Base-by-base conservation (phyloP, 805 yeast species). In the Danielia oregonensis region DNA sequence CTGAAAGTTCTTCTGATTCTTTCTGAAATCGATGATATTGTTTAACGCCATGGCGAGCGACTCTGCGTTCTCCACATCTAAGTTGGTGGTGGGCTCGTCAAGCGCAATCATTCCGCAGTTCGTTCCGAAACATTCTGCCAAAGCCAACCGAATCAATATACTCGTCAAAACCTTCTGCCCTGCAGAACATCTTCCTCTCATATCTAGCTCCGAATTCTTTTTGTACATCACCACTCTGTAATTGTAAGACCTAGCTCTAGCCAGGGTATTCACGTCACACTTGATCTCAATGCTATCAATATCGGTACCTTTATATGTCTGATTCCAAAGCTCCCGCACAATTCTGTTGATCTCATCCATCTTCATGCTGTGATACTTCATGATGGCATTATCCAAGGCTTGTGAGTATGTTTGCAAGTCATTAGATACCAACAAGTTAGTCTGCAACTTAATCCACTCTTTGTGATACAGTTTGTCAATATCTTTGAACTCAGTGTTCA, bases 131-230 rank as follows among this genome's bases (percentile, higher is more conserved):
- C 97, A 86, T 59, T 93, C 97, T 1, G 97, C 93, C 30, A 93
- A 65, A 0, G 97, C 96, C 36, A 93, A 63, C 36, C 99, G 70
- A 37, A 93, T 91, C 21, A 93, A 79, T 30, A 93, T 89, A 25
- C 94, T 82, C 0, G 97, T 96, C 29, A 93, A 61, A 4, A 93
- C 97, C 51, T 88, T 86, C 59, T 93, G 99, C 0, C 99, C 99
- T 0, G 98, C 97, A 2, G 96, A 86, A 57, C 99, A 93, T 38
- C 98, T 66, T 0, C 98, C 99, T 42, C 99, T 74, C 99, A 93
- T 93, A 54, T 93, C 99, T 30, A 93, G 65, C 57, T 93, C 97
- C 1, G 81, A 84, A 39, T 85, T 91, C 51, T 84, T 86, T 55
- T 93, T 93, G 39, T 80, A 79, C 98, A 93, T 93, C 15, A 89